These are phyloP conservation scores for Phylloporus sp. DNA, from an alignment of 1,284 basidiomycete species.

Conservation along the genomic window DNA sequence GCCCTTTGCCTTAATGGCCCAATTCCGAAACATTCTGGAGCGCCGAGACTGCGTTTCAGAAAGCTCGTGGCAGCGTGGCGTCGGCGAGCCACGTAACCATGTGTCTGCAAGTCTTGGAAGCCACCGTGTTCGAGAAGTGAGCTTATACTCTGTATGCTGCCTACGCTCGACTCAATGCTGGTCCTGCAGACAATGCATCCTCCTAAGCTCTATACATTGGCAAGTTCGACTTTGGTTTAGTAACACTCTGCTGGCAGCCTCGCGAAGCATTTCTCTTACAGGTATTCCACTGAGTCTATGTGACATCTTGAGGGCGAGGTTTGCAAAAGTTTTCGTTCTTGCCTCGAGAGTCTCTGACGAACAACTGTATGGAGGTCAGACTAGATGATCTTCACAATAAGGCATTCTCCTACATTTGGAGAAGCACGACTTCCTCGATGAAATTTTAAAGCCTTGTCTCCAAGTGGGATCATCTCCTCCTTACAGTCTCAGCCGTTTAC, in stretches of 20 bases:
- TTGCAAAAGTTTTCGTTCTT: neutral
- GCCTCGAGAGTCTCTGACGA: neutral
- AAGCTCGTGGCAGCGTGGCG: neutral
- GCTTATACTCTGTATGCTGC: neutral
- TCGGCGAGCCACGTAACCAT: neutral
- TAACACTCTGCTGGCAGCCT: neutral
- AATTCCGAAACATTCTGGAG: constrained; percentile 13
- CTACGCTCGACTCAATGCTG: neutral
- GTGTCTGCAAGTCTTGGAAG: constrained; percentile 19
- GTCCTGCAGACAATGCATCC: constrained; percentile 32
- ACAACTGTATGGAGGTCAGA: constrained; percentile 22
- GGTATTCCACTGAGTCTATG: constrained; percentile 37
- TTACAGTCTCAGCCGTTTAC: neutral
- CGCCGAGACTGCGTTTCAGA: constrained; percentile 11
- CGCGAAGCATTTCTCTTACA: neutral
- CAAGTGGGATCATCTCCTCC: constrained; percentile 16
- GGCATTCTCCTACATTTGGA: constrained; percentile 28
- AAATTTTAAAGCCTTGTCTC: constrained; percentile 30
- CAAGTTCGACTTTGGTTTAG: constrained; percentile 28
- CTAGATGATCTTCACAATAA: constrained; percentile 26
- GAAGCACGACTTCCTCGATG: constrained; percentile 34
- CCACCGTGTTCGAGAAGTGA: constrained; percentile 40
- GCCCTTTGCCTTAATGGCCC: neutral
- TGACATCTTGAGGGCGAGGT: constrained; percentile 41
- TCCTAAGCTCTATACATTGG: constrained; percentile 35